Evolutionary conservation across 1,284 basidiomycete species (phyloP).

Genomic region (Takashimella koratensis): DNA sequence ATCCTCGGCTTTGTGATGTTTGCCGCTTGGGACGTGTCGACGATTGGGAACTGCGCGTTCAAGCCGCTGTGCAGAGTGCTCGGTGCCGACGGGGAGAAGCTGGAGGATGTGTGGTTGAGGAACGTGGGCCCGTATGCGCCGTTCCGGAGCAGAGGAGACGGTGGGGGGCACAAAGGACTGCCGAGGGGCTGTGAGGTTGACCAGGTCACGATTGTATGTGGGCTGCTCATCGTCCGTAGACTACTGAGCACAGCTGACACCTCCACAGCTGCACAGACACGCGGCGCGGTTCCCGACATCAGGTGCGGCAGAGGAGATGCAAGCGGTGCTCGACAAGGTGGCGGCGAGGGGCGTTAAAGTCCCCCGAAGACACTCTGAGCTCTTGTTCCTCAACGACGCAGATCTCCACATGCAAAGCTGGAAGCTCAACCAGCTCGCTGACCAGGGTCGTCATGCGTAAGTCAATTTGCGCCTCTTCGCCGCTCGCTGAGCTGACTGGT

Average conservation of each 20-base stretch:
- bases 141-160: constrained; percentile 15
- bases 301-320: constrained; percentile 54
- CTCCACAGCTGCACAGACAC: constrained; percentile 71
- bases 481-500: constrained; percentile 36
- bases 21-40: constrained; percentile 64
- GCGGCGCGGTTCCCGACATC: constrained; percentile 73
- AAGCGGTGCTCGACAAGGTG: constrained; percentile 49
- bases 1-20: constrained; percentile 67
- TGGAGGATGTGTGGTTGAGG: constrained; percentile 28
- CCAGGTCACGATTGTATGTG: constrained; percentile 44
- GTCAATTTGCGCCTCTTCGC: constrained; percentile 31
- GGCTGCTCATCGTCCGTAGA: too few relatives aligned
- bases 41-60: constrained; percentile 30
- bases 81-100: constrained; percentile 15
- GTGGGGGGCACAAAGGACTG: constrained; percentile 20
- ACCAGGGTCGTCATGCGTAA: constrained; percentile 67
- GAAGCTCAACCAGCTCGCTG: constrained; percentile 57
- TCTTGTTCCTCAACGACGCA: constrained; percentile 62
- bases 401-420: constrained; percentile 59
- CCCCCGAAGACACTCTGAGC: constrained; percentile 46
- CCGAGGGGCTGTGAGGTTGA: constrained; percentile 40
- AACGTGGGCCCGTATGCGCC: constrained; percentile 41
- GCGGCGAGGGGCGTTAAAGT: constrained; percentile 44
- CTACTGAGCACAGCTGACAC: too few relatives aligned
- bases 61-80: constrained; percentile 28